phyloP scores from a whole-genome alignment of 2,329 filamentous ascomycete species.

The Sclerotinia minor region DNA sequence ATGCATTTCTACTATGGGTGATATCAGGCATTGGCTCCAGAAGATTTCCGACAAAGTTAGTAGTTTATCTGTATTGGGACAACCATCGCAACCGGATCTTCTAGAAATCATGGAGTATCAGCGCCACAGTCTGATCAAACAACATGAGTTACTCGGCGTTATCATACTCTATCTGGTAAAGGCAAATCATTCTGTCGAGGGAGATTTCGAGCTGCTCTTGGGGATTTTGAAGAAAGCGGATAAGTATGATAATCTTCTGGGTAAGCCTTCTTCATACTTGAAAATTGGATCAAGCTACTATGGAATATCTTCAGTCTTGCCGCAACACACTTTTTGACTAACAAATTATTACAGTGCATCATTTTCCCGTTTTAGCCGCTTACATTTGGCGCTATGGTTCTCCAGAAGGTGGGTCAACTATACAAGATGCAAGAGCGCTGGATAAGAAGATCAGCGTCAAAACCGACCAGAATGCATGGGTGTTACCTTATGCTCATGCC shows the following conservation, averaged over 20 bases:
- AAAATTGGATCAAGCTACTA: slow-evolving; percentile 5
- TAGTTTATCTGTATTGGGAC: slow-evolving; percentile 72
- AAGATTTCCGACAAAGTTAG: slow-evolving; percentile 74
- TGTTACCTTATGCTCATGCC: slow-evolving; percentile 73
- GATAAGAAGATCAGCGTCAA: slow-evolving; percentile 67
- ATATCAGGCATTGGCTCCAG: slow-evolving; percentile 75
- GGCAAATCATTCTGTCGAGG: slow-evolving; percentile 65
- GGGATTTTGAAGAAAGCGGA: slow-evolving; percentile 67
- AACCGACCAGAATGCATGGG: slow-evolving; percentile 69
- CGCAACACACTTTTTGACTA: slow-evolving; percentile 24
- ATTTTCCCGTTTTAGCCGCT: slow-evolving; percentile 75
- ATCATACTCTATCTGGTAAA: slow-evolving; percentile 79
- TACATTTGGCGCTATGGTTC: slow-evolving; percentile 79
- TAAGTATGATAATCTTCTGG: slow-evolving; percentile 68
- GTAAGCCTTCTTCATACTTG: slow-evolving; percentile 42
- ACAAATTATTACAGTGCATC: slow-evolving; percentile 60
- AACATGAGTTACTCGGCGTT: slow-evolving; percentile 86
- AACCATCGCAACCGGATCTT: slow-evolving; percentile 61
- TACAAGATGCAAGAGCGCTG: slow-evolving; percentile 69
- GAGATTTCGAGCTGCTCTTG: slow-evolving; percentile 75
- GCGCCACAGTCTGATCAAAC: slow-evolving; percentile 74
- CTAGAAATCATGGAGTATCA: slow-evolving; percentile 80
- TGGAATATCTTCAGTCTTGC: background rate
- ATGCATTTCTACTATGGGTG: slow-evolving; percentile 74
- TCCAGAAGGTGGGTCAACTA: slow-evolving; percentile 65